Evolutionary conservation across 2,329 filamentous ascomycete species (phyloP).

Genomic region (Penicillium janthinellum): DNA sequence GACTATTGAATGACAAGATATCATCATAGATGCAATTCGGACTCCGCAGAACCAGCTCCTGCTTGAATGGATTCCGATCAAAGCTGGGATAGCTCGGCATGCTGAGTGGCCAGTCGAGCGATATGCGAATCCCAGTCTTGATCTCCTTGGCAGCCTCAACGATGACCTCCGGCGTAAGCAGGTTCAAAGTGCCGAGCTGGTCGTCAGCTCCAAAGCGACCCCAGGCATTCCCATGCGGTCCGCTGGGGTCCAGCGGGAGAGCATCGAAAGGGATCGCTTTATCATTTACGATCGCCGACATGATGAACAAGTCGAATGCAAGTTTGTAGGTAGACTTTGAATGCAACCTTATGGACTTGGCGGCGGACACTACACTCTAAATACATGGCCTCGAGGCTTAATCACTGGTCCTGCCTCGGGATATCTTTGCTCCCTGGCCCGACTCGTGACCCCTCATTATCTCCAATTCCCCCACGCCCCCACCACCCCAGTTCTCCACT

Average conservation of each 20-base stretch:
- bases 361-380: neutral
- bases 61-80: conserved; percentile 27
- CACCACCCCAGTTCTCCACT: conserved; percentile 5
- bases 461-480: neutral
- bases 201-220: conserved; percentile 56
- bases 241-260: conserved; percentile 30
- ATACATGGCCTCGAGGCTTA: neutral
- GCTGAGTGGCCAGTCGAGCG: conserved; percentile 28
- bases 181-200: conserved; percentile 57
- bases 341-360: too few relatives aligned
- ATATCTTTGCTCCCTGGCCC: conserved; percentile 9
- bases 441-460: neutral
- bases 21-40: conserved; percentile 27
- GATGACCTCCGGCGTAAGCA: conserved; percentile 51
- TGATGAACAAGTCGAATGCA: neutral
- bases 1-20: conserved; percentile 27
- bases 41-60: conserved; percentile 21
- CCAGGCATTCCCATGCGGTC: conserved; percentile 58
- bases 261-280: conserved; percentile 18
- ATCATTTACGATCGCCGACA: conserved; percentile 1
- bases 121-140: conserved; percentile 30
- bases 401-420: conserved; percentile 4
- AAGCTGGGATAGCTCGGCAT: conserved; percentile 29
- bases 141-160: conserved; percentile 50
- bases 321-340: too few relatives aligned